phyloP scores from a whole-genome alignment of 108 stramenopile genomes.

The Aureococcus anophagefferens region DNA sequence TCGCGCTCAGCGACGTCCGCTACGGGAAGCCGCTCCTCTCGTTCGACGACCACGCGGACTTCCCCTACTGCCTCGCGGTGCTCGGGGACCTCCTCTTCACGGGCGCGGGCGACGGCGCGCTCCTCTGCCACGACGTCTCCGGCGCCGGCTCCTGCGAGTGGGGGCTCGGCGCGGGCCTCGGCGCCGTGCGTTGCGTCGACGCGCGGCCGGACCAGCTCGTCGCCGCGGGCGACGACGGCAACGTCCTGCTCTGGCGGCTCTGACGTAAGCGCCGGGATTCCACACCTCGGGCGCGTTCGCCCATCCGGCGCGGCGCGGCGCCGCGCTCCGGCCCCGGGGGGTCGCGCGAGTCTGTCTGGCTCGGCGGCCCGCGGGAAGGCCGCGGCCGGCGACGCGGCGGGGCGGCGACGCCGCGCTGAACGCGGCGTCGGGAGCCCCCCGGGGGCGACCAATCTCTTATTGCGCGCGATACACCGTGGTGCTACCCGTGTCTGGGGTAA shows the following conservation, averaged over 20 bases:
- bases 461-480: too few species aligned
- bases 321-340: too few species aligned
- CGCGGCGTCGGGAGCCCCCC: too few species aligned
- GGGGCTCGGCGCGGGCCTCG: background rate
- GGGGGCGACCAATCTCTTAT: too few species aligned
- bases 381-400: too few species aligned
- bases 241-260: background rate
- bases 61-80: background rate
- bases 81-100: background rate
- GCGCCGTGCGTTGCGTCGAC: background rate
- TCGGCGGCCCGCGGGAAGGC: too few species aligned
- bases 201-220: background rate
- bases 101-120: background rate
- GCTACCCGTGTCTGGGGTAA: too few species aligned
- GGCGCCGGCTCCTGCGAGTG: background rate
- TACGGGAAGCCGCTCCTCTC: background rate
- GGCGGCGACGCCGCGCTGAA: too few species aligned
- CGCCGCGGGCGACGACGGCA: constrained; percentile 1
- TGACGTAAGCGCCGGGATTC: too few species aligned
- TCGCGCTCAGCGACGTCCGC: background rate
- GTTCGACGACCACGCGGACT: background rate
- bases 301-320: too few species aligned
- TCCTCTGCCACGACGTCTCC: background rate
- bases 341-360: too few species aligned
- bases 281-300: too few species aligned